Percentiles rank a stretch among this genome's conserved stretches.
phyloP scores from a whole-genome alignment of 2,329 filamentous ascomycete species.

The Alternaria gansuensis region DNA sequence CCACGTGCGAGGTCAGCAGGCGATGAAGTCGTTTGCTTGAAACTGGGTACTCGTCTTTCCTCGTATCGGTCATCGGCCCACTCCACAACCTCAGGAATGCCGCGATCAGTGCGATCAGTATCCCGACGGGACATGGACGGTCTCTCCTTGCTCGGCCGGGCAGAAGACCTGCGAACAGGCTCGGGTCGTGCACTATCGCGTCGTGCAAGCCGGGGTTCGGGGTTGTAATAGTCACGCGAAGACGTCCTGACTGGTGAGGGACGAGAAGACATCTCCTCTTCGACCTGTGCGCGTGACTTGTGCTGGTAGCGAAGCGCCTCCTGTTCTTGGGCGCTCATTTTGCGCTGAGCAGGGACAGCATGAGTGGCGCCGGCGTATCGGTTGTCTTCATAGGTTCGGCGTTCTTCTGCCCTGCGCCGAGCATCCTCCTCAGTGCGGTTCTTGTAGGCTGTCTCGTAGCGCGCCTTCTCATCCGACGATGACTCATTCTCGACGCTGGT shows the following conservation, averaged over 20 bases:
- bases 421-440: conserved; percentile 40
- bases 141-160: conserved; percentile 44
- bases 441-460: conserved; percentile 44
- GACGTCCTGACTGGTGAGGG: conserved; percentile 42
- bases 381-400: conserved; percentile 41
- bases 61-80: conserved; percentile 38
- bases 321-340: conserved; percentile 38
- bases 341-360: conserved; percentile 29
- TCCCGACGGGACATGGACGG: conserved; percentile 37
- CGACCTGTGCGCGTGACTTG: conserved; percentile 39
- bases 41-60: conserved; percentile 40
- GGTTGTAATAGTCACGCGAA: conserved; percentile 44
- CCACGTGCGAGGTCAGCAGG: conserved; percentile 43
- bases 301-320: conserved; percentile 44
- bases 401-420: conserved; percentile 42
- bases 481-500: conserved; percentile 46
- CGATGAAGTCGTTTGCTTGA: conserved; percentile 53
- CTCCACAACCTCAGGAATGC: conserved; percentile 45
- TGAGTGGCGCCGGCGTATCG: conserved; percentile 21
- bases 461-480: conserved; percentile 46
- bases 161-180: conserved; percentile 47
- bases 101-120: conserved; percentile 42
- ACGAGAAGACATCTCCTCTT: conserved; percentile 32
- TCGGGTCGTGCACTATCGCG: conserved; percentile 41
- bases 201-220: conserved; percentile 37